Percentiles rank a stretch among this genome's conserved stretches.
These are phyloP conservation scores for Umbelopsis sp. DNA, from an alignment of 371 early-diverging fungal genomes.

Conservation along the genomic window DNA sequence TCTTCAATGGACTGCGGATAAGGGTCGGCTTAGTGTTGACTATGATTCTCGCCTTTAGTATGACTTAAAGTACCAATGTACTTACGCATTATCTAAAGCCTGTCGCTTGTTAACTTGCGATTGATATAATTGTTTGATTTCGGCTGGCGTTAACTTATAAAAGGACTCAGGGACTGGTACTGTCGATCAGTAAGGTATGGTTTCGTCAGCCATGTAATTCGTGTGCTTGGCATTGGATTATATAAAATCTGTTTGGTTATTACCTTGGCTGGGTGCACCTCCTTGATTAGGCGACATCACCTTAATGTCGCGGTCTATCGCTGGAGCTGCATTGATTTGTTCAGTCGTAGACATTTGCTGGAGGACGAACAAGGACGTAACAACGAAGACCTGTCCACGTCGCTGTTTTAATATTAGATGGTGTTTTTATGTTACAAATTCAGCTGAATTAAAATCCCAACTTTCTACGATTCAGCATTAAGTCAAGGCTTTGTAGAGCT, in stretches of 20 bases:
- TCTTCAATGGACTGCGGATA: constrained; percentile 46
- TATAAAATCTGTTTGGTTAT: not conserved
- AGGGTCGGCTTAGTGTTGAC: not conserved
- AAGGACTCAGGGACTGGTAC: constrained; percentile 51
- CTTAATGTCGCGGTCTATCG: constrained; percentile 14
- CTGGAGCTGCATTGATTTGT: not conserved
- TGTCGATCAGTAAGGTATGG: not conserved
- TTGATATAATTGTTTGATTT: constrained; percentile 43
- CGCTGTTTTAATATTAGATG: too few relatives aligned
- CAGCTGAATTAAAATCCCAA: too few relatives aligned
- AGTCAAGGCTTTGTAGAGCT: too few relatives aligned
- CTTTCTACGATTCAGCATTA: too few relatives aligned
- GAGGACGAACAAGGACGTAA: not conserved
- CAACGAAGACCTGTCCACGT: not conserved
- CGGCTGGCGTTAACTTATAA: constrained; percentile 42
- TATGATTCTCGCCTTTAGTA: not conserved
- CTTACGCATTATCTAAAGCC: constrained; percentile 46
- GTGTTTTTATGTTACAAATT: too few relatives aligned
- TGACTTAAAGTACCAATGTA: not conserved
- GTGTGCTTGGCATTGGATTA: not conserved
- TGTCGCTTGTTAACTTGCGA: constrained; percentile 45
- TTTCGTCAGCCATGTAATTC: too few relatives aligned
- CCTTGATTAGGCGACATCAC: constrained; percentile 14
- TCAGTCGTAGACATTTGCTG: not conserved
- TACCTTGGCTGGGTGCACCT: constrained; percentile 2